Base-by-base conservation (phyloP, 306 rosid genomes). In the Cyamopsis tetragonoloba region DNA sequence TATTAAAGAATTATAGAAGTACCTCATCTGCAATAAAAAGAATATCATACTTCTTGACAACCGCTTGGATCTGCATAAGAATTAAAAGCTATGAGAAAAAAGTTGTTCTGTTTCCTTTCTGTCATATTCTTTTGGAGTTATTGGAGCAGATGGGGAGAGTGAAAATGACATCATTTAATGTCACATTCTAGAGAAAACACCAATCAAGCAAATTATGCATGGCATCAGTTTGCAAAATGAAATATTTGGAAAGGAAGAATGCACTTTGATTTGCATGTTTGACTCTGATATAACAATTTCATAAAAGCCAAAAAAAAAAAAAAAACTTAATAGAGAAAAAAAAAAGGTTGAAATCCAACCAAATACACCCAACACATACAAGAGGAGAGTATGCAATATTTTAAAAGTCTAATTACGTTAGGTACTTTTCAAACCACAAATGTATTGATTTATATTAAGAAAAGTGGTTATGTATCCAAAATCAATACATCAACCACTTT, bases 21-120 rank as follows among this genome's bases (percentile, higher is more conserved):
- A 88, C 97, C 99, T 93, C 99, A 53, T 93, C 97, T 4, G 96
- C 97, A 75, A 93, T 90, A 56, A 93, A 83, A 74, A 93, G 97
- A 75, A 93, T 90, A 81, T 88, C 99, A 73, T 90, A 90, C 88
- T 93, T 90, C 86, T 90, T 93, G 70, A 93, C 71, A 13, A 93
- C 78, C 9, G 92, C 89, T 88, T 93, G 99, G 80, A 93, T 70
- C 99, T 93, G 78, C 80, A 78, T 3, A 38, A 62, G 55, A 55
- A 82, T 38, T 34, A 80, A 71, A 81, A 32, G 41, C 3, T 15
- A 24, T 55, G 37, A 50, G 46, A 26, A 39, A 61, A 18, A 43
- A 15, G 2, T 31, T 38, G 27, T 14, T 9, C 34, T 41, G 24
- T 57, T 35, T 11, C 23, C 23, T 6, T 32, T 6, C 65, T 31